phyloP scores from a whole-genome alignment of 441 rosid genomes.

The Populus tomentosa region DNA sequence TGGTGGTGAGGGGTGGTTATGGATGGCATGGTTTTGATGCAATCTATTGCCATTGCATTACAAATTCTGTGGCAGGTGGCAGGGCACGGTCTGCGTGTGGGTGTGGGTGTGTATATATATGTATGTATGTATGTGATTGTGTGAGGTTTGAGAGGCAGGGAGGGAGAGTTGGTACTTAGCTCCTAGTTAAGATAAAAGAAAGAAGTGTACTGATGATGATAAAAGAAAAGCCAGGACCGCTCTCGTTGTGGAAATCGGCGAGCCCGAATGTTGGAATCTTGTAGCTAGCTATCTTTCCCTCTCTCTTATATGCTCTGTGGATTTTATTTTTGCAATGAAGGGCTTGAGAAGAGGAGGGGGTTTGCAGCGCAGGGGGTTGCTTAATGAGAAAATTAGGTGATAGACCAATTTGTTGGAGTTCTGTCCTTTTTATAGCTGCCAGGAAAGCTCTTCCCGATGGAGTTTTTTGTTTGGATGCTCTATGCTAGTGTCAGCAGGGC shows the following conservation, averaged over 20 bases:
- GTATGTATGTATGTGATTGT: neutral
- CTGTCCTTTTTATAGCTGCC: conserved; percentile 43
- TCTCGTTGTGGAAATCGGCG: conserved; percentile 20
- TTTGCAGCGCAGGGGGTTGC: conserved; percentile 17
- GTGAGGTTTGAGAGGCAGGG: neutral
- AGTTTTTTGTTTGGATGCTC: neutral
- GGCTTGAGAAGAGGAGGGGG: conserved; percentile 8
- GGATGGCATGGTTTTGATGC: conserved; percentile 26
- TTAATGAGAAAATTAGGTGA: conserved; percentile 17
- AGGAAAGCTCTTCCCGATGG: conserved; percentile 49
- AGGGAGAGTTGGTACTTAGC: neutral
- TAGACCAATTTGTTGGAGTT: conserved; percentile 24
- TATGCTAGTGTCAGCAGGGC: conserved; percentile 25
- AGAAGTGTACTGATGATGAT: conserved; percentile 19
- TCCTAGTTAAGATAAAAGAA: neutral
- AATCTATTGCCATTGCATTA: conserved; percentile 59
- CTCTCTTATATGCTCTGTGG: neutral
- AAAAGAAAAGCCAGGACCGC: conserved; percentile 50
- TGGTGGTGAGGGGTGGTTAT: conserved; percentile 5
- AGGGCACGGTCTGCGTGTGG: neutral
- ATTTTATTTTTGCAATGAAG: conserved; percentile 19
- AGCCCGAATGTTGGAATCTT: conserved; percentile 36
- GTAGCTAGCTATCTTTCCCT: conserved; percentile 19
- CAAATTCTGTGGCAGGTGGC: neutral
- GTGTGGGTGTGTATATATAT: neutral